phyloP scores from a whole-genome alignment of 176 grass and related monocot genomes.

The Pontederia crassipes region DNA sequence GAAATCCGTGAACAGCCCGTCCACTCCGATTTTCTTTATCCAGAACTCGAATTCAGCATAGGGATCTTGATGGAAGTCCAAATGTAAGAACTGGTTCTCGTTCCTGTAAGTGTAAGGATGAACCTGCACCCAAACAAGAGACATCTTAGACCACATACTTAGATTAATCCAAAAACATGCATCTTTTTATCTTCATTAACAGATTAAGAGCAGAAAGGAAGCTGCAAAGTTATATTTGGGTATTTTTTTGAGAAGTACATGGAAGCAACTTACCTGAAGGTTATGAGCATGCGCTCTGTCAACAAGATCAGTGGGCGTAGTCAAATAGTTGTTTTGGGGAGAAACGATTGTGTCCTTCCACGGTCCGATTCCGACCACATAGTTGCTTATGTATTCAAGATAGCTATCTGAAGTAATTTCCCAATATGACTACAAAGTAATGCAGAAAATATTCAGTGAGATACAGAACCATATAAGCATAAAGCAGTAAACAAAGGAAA shows the following conservation, averaged over 20 bases:
- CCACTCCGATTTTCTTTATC: slow-evolving; percentile 65
- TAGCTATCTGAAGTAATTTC: slow-evolving; percentile 61
- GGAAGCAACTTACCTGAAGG: slow-evolving; percentile 49
- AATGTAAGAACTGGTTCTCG: slow-evolving; percentile 49
- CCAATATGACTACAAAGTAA: slow-evolving; percentile 47
- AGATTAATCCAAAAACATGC: too few relatives aligned
- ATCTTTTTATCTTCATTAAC: too few relatives aligned
- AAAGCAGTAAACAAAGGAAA: too few relatives aligned
- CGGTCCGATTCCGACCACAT: slow-evolving; percentile 70
- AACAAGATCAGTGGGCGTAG: slow-evolving; percentile 45
- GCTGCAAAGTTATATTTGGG: not conserved
- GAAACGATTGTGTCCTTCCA: slow-evolving; percentile 86
- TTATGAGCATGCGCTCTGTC: slow-evolving; percentile 58
- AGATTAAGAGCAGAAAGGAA: too few relatives aligned
- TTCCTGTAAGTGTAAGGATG: slow-evolving; percentile 67
- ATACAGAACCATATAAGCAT: not conserved
- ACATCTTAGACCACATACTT: not conserved
- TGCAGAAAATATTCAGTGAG: not conserved
- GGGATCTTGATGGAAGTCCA: slow-evolving; percentile 67
- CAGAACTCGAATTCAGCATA: slow-evolving; percentile 62
- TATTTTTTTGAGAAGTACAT: not conserved
- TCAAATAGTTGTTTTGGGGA: slow-evolving; percentile 31
- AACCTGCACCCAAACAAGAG: slow-evolving; percentile 30
- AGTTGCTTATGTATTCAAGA: slow-evolving; percentile 50
- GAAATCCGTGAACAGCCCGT: slow-evolving; percentile 95